Evolutionary conservation across 2,329 filamentous ascomycete genomes (phyloP), one percentile per base, ranked within the genome.

Genomic region (Dactylellina leptospora): DNA sequence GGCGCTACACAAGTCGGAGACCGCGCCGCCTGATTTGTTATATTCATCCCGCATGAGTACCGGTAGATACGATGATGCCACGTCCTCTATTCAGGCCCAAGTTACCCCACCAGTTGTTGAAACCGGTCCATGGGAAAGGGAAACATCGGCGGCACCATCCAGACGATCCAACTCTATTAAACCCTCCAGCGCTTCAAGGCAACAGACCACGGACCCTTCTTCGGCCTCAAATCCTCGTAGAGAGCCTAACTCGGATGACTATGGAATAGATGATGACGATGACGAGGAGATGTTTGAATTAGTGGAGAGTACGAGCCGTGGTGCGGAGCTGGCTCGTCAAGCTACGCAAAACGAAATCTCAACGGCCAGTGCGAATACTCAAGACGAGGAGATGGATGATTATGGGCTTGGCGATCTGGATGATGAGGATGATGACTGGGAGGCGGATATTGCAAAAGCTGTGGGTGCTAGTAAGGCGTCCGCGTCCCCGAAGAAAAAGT

Each of bases 201-300:
- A 47, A 63, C 36, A 71, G 51, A 74, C 36, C 47, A 74, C 60
- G 63, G 40, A 68, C 22, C 30, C 51, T 56, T 84, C 84, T 0
- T 84, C 86, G 68, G 87, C 85, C 62, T 84, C 82, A 2, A 84
- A 85, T 68, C 38, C 36, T 6, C 30, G 27, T n/a, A 4, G 36
- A 22, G 56, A 50, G 36, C 59, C 70, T 10, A 63, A 58, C 28
- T 71, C 66, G 2, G 84, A 84, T 44, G 84, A 85, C 53, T 83
- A 66, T 30, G 72, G 80, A 25, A 78, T 87, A 66, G 86, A 88
- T 75, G 86, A 88, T 44, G 85, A 87, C 38, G 71, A 74, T 42
- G 59, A 69, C 30, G 71, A 74, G 13, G 68, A 64, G 25, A 64
- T 72, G 59, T 55, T 72, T 36, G 59, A 64, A 23, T 47, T 72